Conservation (phyloP, 2,329 filamentous ascomycete species). For the Fusarium sp. region DNA sequence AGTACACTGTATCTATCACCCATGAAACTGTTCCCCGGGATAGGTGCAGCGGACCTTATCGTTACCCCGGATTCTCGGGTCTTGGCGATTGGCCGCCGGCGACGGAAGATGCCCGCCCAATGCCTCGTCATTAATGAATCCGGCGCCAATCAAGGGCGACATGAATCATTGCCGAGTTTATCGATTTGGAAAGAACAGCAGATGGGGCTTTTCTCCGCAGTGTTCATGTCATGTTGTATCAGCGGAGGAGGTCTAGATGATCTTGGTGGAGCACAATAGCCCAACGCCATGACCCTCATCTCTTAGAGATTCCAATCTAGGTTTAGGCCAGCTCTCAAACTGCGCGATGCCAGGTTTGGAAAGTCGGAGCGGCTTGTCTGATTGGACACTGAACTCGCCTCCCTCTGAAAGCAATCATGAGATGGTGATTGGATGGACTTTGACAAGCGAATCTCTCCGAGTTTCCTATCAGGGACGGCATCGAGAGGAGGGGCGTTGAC, state of each 20-base stretch:
- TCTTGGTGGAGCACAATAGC: not conserved
- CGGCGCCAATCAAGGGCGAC: not conserved
- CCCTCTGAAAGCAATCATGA: not conserved
- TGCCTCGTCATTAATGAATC: not conserved
- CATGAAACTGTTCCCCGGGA: not conserved
- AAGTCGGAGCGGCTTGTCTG: not conserved
- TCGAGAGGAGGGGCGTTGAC: not conserved
- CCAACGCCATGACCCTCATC: slow-evolving; percentile 5
- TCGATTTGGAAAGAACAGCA: not conserved
- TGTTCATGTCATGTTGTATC: not conserved
- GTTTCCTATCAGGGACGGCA: slow-evolving; percentile 1
- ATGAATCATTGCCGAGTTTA: not conserved
- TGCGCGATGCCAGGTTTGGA: not conserved
- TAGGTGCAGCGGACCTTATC: not conserved
- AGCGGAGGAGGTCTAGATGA: not conserved
- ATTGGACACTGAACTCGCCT: slow-evolving; percentile 9
- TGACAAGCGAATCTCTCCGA: slow-evolving; percentile 3
- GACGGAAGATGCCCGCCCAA: not conserved
- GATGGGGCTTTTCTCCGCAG: not conserved
- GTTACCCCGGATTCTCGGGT: not conserved
- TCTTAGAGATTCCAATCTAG: slow-evolving; percentile 33
- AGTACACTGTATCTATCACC: not conserved
- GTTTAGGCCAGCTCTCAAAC: not conserved
- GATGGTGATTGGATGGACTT: not conserved
- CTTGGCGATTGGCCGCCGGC: not conserved